Evolutionary conservation across 106 monocot genomes (phyloP).

Genomic region (Dendrobium catenatum): DNA sequence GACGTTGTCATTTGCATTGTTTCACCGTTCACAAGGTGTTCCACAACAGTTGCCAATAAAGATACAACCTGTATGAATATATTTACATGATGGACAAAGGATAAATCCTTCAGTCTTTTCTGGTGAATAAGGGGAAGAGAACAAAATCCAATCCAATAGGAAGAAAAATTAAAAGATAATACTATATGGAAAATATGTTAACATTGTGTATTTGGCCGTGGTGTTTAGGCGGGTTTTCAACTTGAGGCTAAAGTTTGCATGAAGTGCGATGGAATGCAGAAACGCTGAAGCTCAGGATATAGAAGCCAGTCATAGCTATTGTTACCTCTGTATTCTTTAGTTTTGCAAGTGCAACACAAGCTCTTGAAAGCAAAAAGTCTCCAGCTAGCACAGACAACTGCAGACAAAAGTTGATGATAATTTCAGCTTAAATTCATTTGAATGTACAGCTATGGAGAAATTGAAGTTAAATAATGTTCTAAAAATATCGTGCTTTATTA

Average conservation of each 20-base stretch:
- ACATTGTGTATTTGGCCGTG: neutral
- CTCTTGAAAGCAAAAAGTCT: constrained; percentile 87
- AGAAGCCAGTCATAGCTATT: neutral
- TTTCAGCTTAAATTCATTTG: neutral
- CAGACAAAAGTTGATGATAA: constrained; percentile 6
- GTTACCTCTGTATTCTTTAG: constrained; percentile 84
- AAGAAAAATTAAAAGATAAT: neutral
- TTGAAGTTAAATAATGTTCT: neutral
- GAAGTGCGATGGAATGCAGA: neutral
- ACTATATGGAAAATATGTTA: neutral
- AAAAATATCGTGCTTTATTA: neutral
- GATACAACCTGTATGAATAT: constrained; percentile 54
- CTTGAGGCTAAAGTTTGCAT: neutral
- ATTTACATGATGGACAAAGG: neutral
- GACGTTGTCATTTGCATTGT: constrained; percentile 84
- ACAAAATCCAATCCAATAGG: neutral
- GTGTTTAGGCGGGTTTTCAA: neutral
- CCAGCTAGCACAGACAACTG: constrained; percentile 95
- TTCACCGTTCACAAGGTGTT: constrained; percentile 85
- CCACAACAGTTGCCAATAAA: constrained; percentile 68
- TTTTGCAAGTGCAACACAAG: constrained; percentile 84
- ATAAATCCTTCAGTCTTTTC: neutral
- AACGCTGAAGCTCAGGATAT: neutral
- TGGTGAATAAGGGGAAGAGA: neutral
- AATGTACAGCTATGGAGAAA: neutral